Percentiles rank a stretch among this genome's conserved stretches.
Evolutionary conservation across 257 asterid genomes (phyloP).

Genomic region (Jasminum sambac): DNA sequence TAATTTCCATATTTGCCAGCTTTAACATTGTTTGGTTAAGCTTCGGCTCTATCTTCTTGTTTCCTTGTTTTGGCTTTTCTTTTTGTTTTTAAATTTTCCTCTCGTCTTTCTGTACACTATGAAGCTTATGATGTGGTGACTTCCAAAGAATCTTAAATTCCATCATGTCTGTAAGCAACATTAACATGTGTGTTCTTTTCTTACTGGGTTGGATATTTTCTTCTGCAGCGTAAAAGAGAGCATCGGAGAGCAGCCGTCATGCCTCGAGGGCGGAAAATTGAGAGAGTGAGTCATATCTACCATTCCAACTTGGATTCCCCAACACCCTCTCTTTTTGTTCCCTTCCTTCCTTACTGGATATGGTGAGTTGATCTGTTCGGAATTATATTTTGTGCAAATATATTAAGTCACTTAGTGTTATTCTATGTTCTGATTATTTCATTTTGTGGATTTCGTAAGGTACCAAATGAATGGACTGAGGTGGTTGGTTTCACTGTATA

Average conservation of each 20-base stretch:
- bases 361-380: slow-evolving; percentile 13
- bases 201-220: slow-evolving; percentile 21
- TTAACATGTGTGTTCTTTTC: slow-evolving; percentile 18
- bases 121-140: slow-evolving; percentile 15
- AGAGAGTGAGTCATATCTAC: slow-evolving; percentile 71
- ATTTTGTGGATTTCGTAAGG: slow-evolving; percentile 44
- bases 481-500: slow-evolving; percentile 96
- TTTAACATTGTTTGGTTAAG: slow-evolving; percentile 21
- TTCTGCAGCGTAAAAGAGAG: slow-evolving; percentile 81
- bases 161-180: background rate
- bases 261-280: slow-evolving; percentile 86
- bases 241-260: slow-evolving; percentile 70
- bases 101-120: no score
- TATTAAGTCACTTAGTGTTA: background rate
- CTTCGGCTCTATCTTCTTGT: slow-evolving; percentile 15
- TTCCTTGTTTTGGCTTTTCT: slow-evolving; percentile 6
- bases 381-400: slow-evolving; percentile 17
- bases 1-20: background rate
- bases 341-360: background rate
- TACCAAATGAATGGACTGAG: slow-evolving; percentile 99
- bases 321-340: background rate
- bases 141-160: slow-evolving; percentile 14
- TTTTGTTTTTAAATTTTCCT: background rate
- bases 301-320: slow-evolving; percentile 15
- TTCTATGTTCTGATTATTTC: slow-evolving; percentile 24